Percentiles rank a stretch among this genome's conserved stretches.
Conservation (phyloP, 2,329 filamentous ascomycete species). For the Tolypocladium paradoxum region DNA sequence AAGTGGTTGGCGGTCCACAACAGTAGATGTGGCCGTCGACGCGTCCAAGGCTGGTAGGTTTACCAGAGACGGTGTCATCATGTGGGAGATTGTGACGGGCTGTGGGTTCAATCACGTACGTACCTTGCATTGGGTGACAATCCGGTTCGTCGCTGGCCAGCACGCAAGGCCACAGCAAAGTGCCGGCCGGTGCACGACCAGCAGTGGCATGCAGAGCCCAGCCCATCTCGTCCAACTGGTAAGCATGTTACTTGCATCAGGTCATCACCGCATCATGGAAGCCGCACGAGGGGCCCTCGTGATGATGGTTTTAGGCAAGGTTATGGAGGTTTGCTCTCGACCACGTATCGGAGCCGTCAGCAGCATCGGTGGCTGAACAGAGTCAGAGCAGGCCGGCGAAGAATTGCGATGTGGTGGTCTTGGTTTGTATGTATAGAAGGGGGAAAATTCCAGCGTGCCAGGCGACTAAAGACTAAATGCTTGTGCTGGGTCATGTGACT, state of each 20-base stretch:
- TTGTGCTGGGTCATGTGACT: slow-evolving; percentile 1
- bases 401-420: slow-evolving; percentile 35
- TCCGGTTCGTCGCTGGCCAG: neutral
- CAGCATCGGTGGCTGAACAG: slow-evolving; percentile 21
- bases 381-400: slow-evolving; percentile 25
- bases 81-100: neutral
- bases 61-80: slow-evolving; percentile 34
- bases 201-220: neutral
- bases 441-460: slow-evolving; percentile 1
- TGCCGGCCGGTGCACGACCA: neutral
- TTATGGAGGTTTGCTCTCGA: slow-evolving; percentile 44
- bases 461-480: neutral
- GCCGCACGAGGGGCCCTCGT: slow-evolving; percentile 55
- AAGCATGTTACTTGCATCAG: slow-evolving; percentile 51
- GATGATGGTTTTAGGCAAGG: slow-evolving; percentile 59
- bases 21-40: slow-evolving; percentile 3
- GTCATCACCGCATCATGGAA: slow-evolving; percentile 59
- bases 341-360: slow-evolving; percentile 44
- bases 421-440: slow-evolving; percentile 20
- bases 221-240: neutral
- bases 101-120: neutral
- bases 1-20: slow-evolving; percentile 13
- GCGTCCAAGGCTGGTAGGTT: slow-evolving; percentile 23
- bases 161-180: neutral
- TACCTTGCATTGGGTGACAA: neutral